A percentile compares a stretch with the other conserved stretches of the same genome.
Evolutionary conservation across 2,329 filamentous ascomycete genomes (phyloP).

Genomic region (Ceratocystis huliohia): DNA sequence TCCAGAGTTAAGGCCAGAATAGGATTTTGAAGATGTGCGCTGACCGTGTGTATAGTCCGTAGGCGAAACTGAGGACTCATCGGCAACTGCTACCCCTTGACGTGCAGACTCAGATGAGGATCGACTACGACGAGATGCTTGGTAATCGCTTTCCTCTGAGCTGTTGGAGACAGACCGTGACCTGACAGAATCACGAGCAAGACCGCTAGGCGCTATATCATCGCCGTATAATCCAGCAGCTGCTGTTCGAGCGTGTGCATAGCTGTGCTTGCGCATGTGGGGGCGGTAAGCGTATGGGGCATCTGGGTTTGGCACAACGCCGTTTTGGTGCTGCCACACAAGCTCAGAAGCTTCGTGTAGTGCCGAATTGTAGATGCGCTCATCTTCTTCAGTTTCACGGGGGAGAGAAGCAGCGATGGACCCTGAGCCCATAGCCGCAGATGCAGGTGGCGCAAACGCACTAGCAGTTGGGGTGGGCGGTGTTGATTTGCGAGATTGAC

Average conservation of each 20-base stretch:
- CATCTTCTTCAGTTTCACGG: conserved; percentile 40
- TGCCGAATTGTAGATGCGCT: conserved; percentile 54
- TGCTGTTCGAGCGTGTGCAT: conserved; percentile 52
- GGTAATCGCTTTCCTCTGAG: conserved; percentile 38
- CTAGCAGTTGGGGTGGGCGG: conserved; percentile 3
- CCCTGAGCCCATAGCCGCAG: background rate
- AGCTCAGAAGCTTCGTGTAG: conserved; percentile 67
- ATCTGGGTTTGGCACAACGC: conserved; percentile 40
- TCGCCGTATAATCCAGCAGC: conserved; percentile 41
- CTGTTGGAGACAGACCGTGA: conserved; percentile 40
- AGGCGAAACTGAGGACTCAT: conserved; percentile 15
- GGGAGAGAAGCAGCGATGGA: conserved; percentile 22
- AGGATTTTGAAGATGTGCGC: conserved; percentile 16
- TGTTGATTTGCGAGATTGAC: conserved; percentile 21
- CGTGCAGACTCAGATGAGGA: conserved; percentile 14
- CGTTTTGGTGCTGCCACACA: conserved; percentile 61
- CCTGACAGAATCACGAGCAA: conserved; percentile 31
- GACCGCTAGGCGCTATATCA: conserved; percentile 35
- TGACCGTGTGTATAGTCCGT: conserved; percentile 9
- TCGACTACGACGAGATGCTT: conserved; percentile 10
- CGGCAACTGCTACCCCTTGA: conserved; percentile 4
- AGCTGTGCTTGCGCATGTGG: conserved; percentile 58
- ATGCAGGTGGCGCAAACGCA: conserved; percentile 15
- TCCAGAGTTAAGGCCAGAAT: conserved; percentile 24
- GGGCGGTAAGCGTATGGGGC: conserved; percentile 55